Conservation (phyloP, 2,329 filamentous ascomycete species). For the Aureobasidium sp. region DNA sequence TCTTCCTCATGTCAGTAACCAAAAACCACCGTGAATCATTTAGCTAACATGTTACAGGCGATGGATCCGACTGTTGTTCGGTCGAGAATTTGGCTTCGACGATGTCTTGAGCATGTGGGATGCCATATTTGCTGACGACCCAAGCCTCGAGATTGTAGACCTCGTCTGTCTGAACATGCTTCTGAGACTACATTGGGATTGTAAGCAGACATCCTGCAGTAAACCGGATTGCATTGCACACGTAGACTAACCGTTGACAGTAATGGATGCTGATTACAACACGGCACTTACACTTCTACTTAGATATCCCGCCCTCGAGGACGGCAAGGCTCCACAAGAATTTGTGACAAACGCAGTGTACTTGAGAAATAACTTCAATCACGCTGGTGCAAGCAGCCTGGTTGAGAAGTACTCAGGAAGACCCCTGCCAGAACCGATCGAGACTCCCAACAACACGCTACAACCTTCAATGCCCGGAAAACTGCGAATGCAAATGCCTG, state of each 20-base stretch:
- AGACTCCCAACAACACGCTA: slow-evolving; percentile 19
- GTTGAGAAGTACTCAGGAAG: slow-evolving; percentile 61
- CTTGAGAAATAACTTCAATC: slow-evolving; percentile 56
- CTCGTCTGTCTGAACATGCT: slow-evolving; percentile 93
- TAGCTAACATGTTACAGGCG: slow-evolving; percentile 48
- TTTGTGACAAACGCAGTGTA: slow-evolving; percentile 83
- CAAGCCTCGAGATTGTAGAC: slow-evolving; percentile 71
- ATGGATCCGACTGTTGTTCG: slow-evolving; percentile 89
- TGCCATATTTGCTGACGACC: slow-evolving; percentile 77
- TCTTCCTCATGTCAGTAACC: slow-evolving; percentile 76
- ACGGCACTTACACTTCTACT: slow-evolving; percentile 72
- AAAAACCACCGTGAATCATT: not conserved
- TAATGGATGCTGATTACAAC: slow-evolving; percentile 82
- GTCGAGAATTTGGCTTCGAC: slow-evolving; percentile 84
- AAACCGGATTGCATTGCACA: not conserved
- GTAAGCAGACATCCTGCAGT: slow-evolving; percentile 44
- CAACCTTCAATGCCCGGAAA: not conserved
- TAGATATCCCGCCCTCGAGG: slow-evolving; percentile 62
- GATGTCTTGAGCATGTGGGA: slow-evolving; percentile 85
- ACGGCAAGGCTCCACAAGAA: slow-evolving; percentile 41
- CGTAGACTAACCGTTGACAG: slow-evolving; percentile 33
- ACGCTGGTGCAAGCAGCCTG: slow-evolving; percentile 54
- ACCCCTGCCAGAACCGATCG: slow-evolving; percentile 24
- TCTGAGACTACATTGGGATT: slow-evolving; percentile 79
- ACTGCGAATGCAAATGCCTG: not conserved